phyloP scores from a whole-genome alignment of 768 basidiomycete genomes.

The Porpolomopsis calyptriformis region DNA sequence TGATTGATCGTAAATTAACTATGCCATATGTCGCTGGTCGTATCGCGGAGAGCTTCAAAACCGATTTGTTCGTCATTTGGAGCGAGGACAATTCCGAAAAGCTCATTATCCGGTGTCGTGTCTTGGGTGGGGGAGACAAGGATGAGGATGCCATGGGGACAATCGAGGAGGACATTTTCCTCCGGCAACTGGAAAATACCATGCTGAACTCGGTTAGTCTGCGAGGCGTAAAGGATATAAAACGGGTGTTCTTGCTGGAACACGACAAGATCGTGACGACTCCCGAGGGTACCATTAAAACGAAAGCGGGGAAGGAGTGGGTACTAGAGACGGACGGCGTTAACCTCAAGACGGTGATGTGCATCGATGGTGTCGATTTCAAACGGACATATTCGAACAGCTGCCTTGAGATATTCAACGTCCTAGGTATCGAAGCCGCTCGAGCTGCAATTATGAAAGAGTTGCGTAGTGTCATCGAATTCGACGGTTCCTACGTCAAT shows the following conservation, averaged over 20 bases:
- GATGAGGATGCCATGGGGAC: conserved; percentile 68
- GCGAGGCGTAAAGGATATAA: conserved; percentile 85
- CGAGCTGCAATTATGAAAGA: conserved; percentile 92
- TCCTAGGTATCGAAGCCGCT: conserved; percentile 94
- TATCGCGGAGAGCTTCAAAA: conserved; percentile 90
- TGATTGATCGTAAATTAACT: conserved; percentile 93
- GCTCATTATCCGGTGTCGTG: conserved; percentile 92
- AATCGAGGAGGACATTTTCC: conserved; percentile 90
- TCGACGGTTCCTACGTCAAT: conserved; percentile 99
- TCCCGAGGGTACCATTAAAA: conserved; percentile 54
- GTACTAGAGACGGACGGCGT: conserved; percentile 95
- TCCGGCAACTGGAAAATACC: conserved; percentile 90
- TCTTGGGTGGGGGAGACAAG: conserved; percentile 74
- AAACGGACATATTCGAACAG: conserved; percentile 93
- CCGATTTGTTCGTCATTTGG: conserved; percentile 96
- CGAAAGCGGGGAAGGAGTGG: conserved; percentile 75
- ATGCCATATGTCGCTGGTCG: conserved; percentile 92
- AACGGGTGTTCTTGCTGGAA: conserved; percentile 86
- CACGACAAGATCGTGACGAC: conserved; percentile 67
- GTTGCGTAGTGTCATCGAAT: conserved; percentile 91
- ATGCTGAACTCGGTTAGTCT: conserved; percentile 93
- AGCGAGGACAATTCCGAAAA: conserved; percentile 98
- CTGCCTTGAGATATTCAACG: conserved; percentile 88
- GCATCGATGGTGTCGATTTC: conserved; percentile 90
- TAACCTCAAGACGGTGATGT: conserved; percentile 91